Conservation (phyloP, 495 filamentous ascomycete species). For the Evernia prunastri region DNA sequence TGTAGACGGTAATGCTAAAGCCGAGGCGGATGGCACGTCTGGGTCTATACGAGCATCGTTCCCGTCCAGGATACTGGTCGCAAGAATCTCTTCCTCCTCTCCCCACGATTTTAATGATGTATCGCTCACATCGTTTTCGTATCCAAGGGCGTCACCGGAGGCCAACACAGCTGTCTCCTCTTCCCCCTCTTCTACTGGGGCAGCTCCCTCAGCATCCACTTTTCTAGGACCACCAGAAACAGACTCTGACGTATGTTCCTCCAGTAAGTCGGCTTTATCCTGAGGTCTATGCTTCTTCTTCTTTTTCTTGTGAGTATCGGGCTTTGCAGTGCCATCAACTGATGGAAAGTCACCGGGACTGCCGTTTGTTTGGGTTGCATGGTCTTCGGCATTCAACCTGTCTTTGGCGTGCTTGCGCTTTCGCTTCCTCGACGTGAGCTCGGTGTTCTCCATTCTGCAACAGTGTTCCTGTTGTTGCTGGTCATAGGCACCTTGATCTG, state of each 20-base stretch:
- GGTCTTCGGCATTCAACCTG: not conserved
- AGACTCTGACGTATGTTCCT: not conserved
- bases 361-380: constrained; percentile 1
- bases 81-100: not conserved
- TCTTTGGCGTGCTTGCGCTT: constrained; percentile 49
- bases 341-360: constrained; percentile 1
- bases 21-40: constrained; percentile 46
- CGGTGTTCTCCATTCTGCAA: constrained; percentile 42
- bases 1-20: constrained; percentile 51
- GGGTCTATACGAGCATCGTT: constrained; percentile 2
- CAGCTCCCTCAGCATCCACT: not conserved
- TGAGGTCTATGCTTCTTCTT: constrained; percentile 11
- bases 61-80: not conserved
- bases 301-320: constrained; percentile 3
- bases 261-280: not conserved
- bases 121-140: not conserved
- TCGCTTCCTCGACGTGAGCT: constrained; percentile 60
- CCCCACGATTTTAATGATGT: not conserved
- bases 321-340: constrained; percentile 4
- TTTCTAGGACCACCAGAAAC: not conserved
- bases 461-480: not conserved
- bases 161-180: constrained; percentile 9
- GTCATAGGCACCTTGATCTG: not conserved
- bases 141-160: constrained; percentile 13
- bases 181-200: not conserved